Base-by-base conservation (phyloP, 768 basidiomycete species). In the Pholiota conissans region DNA sequence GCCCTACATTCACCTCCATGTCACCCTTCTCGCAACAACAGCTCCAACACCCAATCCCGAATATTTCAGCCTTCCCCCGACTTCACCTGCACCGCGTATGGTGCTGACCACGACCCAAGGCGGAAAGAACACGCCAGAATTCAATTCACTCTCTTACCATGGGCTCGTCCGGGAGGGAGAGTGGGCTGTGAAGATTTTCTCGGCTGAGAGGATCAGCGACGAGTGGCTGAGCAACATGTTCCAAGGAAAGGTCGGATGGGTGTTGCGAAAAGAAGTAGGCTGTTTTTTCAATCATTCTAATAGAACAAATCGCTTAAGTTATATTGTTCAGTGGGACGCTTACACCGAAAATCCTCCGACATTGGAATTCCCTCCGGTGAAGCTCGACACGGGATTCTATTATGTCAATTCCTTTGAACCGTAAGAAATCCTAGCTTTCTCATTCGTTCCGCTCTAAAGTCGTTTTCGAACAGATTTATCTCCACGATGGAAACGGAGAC, bases 401-500 rank as follows among this genome's bases (percentile, higher is more conserved):
- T 98, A 98, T 65, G 87, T 94, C 46, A 96, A 95, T 62, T 85
- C 91, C 1, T 90, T 97, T 61, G 96, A 98, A 75, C 87, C 93
- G 84, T 90, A 74, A 66, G 87, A 83, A 11, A 13, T 52, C 49
- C 53, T 51, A 46, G 39, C 26, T 37, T 46, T 16, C 30, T 27
- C 56, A 58, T 26, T 18, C n/a, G 16, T 39, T 20, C 45, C 35
- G 58, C 45, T 55, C 29, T 49, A 49, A 32, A 35, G 26, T 60
- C 49, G 30, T 35, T 37, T 53, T 4, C 58, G 42, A 60, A 9
- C 58, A 91, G 90, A 29, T 84, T 93, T 64, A 89, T 95, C 46
- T 91, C 87, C 13, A 93, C 93, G 5, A 97, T 98, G 95, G 95
- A 98, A 71, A 95, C 94, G 0, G 87, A 95, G 72, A 93, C 91